Conservation (phyloP, 164 flowering plant genomes). For the Macadamia integrifolia region DNA sequence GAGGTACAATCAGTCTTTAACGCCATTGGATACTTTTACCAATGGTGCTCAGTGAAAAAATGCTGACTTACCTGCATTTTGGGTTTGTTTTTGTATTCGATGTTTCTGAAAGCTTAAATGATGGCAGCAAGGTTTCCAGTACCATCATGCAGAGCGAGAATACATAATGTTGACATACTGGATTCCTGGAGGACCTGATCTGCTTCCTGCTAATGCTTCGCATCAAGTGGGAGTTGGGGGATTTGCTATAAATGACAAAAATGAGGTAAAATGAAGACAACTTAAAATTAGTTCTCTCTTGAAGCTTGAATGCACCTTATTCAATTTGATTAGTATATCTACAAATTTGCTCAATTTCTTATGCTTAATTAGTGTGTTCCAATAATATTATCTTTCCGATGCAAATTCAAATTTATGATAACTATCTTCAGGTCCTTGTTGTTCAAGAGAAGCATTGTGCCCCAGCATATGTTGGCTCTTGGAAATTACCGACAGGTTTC, state of each 20-base stretch:
- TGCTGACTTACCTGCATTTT: neutral
- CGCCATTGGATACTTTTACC: neutral
- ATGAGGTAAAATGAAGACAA: conserved; percentile 45
- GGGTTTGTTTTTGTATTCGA: neutral
- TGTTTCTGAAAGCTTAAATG: neutral
- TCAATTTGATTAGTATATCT: too few relatives aligned
- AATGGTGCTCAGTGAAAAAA: neutral
- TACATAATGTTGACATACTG: conserved; percentile 88
- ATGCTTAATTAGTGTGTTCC: neutral
- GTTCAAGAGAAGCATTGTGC: conserved; percentile 78
- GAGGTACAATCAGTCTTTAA: neutral
- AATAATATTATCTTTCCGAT: neutral
- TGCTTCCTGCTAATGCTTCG: conserved; percentile 89
- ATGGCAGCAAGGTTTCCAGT: conserved; percentile 76
- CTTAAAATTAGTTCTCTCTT: too few relatives aligned
- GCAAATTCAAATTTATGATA: neutral
- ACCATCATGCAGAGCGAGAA: conserved; percentile 83
- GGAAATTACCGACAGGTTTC: conserved; percentile 94
- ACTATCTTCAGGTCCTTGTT: conserved; percentile 60
- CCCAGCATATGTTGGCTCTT: conserved; percentile 42
- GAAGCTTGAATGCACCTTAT: too few relatives aligned
- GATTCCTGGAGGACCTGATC: conserved; percentile 74
- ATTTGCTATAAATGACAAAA: conserved; percentile 69
- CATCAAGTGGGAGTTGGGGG: conserved; percentile 95
- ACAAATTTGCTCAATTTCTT: too few relatives aligned